Conservation (phyloP, 2,329 filamentous ascomycete species). For the Neonectria ditissima region DNA sequence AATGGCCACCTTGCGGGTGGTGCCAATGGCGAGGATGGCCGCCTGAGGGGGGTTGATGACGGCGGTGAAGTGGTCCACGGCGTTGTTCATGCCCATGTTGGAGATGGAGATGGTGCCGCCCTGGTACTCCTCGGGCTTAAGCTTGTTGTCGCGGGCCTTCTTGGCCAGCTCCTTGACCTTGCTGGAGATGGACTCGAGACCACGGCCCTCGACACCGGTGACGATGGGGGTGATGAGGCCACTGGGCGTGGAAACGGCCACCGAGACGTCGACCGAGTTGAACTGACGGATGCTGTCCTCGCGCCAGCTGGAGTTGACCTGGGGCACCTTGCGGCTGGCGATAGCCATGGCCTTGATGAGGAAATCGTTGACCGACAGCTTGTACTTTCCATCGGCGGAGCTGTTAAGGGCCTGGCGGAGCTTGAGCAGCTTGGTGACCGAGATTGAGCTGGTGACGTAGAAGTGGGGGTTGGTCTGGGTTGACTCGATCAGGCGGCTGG, state of each 20-base stretch:
- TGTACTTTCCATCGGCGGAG: constrained; percentile 91
- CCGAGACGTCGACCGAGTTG: constrained; percentile 93
- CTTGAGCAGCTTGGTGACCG: constrained; percentile 95
- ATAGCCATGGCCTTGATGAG: constrained; percentile 94
- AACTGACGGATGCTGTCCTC: constrained; percentile 92
- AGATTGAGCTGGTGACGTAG: constrained; percentile 92
- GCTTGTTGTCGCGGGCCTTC: constrained; percentile 95
- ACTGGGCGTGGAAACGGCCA: constrained; percentile 91
- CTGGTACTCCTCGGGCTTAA: constrained; percentile 99
- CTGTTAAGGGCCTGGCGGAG: constrained; percentile 94
- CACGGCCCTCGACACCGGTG: constrained; percentile 86
- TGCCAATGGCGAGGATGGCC: constrained; percentile 93
- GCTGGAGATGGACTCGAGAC: constrained; percentile 87
- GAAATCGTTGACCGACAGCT: constrained; percentile 99
- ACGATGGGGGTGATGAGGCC: constrained; percentile 99
- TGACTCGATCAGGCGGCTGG: constrained; percentile 87
- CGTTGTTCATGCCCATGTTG: constrained; percentile 99
- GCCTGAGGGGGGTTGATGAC: constrained; percentile 99
- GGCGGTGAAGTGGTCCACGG: constrained; percentile 96
- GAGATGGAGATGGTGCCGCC: constrained; percentile 99
- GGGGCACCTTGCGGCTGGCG: constrained; percentile 92
- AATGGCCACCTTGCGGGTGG: constrained; percentile 94
- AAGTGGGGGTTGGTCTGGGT: constrained; percentile 97
- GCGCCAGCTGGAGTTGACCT: constrained; percentile 96
- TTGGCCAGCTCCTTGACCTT: constrained; percentile 97